Evolutionary conservation across 257 asterid species (phyloP).

Genomic region (Capsicum chinense): DNA sequence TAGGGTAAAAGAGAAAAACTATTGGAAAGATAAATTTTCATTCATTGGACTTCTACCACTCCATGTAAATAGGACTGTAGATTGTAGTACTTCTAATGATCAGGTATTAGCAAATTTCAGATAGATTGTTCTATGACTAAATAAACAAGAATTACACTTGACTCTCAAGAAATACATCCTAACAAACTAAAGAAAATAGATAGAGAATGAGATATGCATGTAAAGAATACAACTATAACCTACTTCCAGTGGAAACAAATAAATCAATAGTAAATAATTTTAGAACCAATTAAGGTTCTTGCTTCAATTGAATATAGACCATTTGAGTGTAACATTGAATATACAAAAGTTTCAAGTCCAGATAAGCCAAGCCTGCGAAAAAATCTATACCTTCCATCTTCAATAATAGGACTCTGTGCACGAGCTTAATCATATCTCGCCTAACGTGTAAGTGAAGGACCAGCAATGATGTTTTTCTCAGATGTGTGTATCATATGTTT

Average conservation of each 20-base stretch:
- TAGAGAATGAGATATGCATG: not conserved
- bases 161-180: slow-evolving; percentile 19
- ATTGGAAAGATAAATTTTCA: not conserved
- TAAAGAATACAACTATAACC: not conserved
- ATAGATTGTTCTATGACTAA: not conserved
- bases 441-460: slow-evolving; percentile 95
- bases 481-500: too few relatives aligned
- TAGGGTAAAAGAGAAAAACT: not conserved
- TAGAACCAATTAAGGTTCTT: slow-evolving; percentile 41
- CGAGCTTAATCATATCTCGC: slow-evolving; percentile 94
- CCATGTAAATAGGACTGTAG: not conserved
- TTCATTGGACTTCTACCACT: not conserved
- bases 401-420: slow-evolving; percentile 65
- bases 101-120: not conserved
- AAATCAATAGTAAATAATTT: too few relatives aligned
- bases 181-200: not conserved
- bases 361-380: slow-evolving; percentile 76
- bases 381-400: slow-evolving; percentile 80
- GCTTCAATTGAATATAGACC: slow-evolving; percentile 81
- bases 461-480: slow-evolving; percentile 42
- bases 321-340: slow-evolving; percentile 86
- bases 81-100: not conserved
- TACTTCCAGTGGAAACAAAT: not conserved
- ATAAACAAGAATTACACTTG: not conserved
- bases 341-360: slow-evolving; percentile 65